These are phyloP conservation scores for Closterium sp. DNA, from an alignment of 139 green algal genomes.

Conservation along the genomic window DNA sequence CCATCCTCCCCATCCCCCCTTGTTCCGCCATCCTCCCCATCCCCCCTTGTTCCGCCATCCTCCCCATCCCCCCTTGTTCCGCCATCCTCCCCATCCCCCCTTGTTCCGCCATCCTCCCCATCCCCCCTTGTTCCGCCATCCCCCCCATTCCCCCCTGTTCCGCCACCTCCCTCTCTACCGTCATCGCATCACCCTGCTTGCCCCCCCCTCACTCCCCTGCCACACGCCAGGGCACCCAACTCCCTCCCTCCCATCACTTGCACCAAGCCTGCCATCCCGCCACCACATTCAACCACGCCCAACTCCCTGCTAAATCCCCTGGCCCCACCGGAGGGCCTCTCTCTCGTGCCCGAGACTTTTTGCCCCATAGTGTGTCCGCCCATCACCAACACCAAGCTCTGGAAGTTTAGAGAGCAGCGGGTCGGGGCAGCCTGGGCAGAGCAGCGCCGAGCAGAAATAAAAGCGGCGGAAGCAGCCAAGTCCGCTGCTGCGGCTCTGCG, in stretches of 20 bases:
- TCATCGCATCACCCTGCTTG: not conserved
- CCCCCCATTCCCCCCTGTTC: not conserved
- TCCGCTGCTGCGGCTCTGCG: not conserved
- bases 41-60: not conserved
- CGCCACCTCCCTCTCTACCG: not conserved
- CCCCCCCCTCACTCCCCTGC: not conserved
- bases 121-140: not conserved
- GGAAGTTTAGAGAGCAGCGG: not conserved
- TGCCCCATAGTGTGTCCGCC: not conserved
- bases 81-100: not conserved
- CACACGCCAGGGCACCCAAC: not conserved
- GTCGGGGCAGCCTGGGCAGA: conserved; percentile 10
- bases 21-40: not conserved
- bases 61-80: not conserved
- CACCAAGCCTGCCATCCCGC: not conserved
- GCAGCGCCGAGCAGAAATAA: not conserved
- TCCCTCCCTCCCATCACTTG: not conserved
- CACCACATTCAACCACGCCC: not conserved
- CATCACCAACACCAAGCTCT: not conserved
- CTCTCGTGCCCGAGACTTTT: not conserved
- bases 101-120: not conserved
- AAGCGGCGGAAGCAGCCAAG: not conserved
- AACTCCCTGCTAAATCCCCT: not conserved
- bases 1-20: too few relatives aligned
- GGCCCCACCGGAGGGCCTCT: not conserved